Evolutionary conservation across 805 yeast genomes (phyloP).

Genomic region (Hanseniaspora lachancei): DNA sequence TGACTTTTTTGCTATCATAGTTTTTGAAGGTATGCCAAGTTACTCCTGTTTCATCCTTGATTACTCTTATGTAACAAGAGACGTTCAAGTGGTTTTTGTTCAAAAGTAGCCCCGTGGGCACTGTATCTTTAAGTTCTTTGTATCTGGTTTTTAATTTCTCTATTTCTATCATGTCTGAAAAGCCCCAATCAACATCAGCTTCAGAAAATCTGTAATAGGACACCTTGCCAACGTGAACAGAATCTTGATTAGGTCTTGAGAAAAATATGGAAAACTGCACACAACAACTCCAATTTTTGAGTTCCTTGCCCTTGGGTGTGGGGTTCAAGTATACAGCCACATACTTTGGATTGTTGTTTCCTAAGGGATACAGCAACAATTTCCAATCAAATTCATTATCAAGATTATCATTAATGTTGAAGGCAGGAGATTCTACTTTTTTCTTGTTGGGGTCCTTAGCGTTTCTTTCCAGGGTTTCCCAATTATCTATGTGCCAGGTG

Average conservation of each 20-base stretch:
- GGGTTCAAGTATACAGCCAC: slow-evolving; percentile 76
- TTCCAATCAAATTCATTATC: slow-evolving; percentile 49
- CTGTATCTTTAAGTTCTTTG: slow-evolving; percentile 25
- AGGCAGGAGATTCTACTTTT: slow-evolving; percentile 14
- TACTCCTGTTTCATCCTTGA: slow-evolving; percentile 86
- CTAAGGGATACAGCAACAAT: slow-evolving; percentile 63
- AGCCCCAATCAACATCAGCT: slow-evolving; percentile 90
- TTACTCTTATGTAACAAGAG: slow-evolving; percentile 61
- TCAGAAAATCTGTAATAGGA: slow-evolving; percentile 70
- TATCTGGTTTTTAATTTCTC: slow-evolving; percentile 31
- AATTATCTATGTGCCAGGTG: slow-evolving; percentile 42
- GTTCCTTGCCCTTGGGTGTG: slow-evolving; percentile 25
- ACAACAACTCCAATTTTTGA: slow-evolving; percentile 70
- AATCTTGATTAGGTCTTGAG: slow-evolving; percentile 58
- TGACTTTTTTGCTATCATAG: slow-evolving; percentile 71
- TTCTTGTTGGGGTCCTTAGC: background rate
- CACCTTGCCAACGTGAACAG: slow-evolving; percentile 43
- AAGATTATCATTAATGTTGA: slow-evolving; percentile 32
- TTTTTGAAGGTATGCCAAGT: slow-evolving; percentile 80
- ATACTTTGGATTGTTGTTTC: slow-evolving; percentile 40
- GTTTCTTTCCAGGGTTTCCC: slow-evolving; percentile 33
- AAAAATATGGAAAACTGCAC: slow-evolving; percentile 78
- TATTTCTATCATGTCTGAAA: slow-evolving; percentile 57
- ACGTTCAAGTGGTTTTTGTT: slow-evolving; percentile 46
- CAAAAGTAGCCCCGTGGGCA: slow-evolving; percentile 33